Evolutionary conservation across 1,284 basidiomycete genomes (phyloP).

Genomic region (Hortiboletus rubellus): DNA sequence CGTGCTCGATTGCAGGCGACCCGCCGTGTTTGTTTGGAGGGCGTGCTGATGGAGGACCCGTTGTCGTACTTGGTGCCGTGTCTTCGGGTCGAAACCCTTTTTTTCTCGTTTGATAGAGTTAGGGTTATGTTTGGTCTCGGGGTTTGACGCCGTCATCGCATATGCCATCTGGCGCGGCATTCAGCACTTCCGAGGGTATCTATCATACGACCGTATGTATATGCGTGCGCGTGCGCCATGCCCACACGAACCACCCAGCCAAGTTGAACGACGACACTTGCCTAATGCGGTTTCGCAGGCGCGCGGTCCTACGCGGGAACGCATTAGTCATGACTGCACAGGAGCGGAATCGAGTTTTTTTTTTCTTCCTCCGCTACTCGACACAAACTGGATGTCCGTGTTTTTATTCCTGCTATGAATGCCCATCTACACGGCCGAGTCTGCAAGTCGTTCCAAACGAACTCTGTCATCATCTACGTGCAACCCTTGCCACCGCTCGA

Average conservation of each 20-base stretch:
- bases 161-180: not conserved
- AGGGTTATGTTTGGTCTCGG: slow-evolving; percentile 9
- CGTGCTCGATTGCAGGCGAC: too few relatives aligned
- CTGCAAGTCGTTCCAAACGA: too few relatives aligned
- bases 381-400: too few relatives aligned
- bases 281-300: slow-evolving; percentile 8
- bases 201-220: too few relatives aligned
- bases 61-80: not conserved
- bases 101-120: not conserved
- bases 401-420: not conserved
- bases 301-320: slow-evolving; percentile 16
- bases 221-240: too few relatives aligned
- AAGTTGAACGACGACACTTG: slow-evolving; percentile 23
- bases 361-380: too few relatives aligned
- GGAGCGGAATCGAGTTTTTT: not conserved
- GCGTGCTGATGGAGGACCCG: too few relatives aligned
- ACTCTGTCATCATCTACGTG: too few relatives aligned
- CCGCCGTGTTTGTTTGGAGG: not conserved
- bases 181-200: too few relatives aligned
- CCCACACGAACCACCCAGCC: not conserved
- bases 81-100: not conserved
- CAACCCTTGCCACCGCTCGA: too few relatives aligned
- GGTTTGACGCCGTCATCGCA: not conserved
- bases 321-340: slow-evolving; percentile 26
- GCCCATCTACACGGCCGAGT: not conserved